Base-by-base conservation (phyloP, 345 rosid species). In the Populus simonii region DNA sequence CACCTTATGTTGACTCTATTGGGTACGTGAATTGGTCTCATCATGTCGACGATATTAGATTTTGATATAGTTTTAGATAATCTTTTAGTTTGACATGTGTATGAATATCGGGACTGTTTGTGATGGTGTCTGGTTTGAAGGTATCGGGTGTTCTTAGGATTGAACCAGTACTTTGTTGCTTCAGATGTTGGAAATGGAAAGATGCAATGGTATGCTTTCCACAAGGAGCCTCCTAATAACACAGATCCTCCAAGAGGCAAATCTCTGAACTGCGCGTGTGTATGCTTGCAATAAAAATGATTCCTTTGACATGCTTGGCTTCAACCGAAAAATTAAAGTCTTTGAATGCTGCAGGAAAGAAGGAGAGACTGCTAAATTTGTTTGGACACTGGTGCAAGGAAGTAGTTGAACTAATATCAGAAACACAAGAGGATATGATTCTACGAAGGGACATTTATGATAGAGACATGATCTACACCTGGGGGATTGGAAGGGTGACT, bases 121-220 rank as follows among this genome's bases (percentile, higher is more conserved):
- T 33, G 75, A 51, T 76, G 72, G 45, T 67, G 59, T 76, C 23
- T 76, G 65, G 78, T 25, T 45, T 72, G 77, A 72, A 81, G 84
- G 70, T 76, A 76, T 38, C 74, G 80, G 25, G 83, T 76, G 80
- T 80, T 80, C 66, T 51, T 80, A 57, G 77, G 80, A 67, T 80
- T 80, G 74, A 80, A 81, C 70, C 77, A 76, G 69, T 81, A 73
- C 77, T 76, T 81, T 33, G 83, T 76, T 75, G 80, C 83, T 67
- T 72, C 80, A 81, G 83, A 81, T 76, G 70, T 81, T 72, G 80
- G 80, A 23, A 72, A 81, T 10, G 80, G 80, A 11, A 81, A 63
- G 77, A 77, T 77, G 78, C 84, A 81, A 36, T 81, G 84, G 84
- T 81, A 77, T 77, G 84, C 80, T 75, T 81, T 81, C 66, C 39